Evolutionary conservation across 192 early-diverging fungal species (phyloP).

Genomic region (Helicostylum pulchrum): DNA sequence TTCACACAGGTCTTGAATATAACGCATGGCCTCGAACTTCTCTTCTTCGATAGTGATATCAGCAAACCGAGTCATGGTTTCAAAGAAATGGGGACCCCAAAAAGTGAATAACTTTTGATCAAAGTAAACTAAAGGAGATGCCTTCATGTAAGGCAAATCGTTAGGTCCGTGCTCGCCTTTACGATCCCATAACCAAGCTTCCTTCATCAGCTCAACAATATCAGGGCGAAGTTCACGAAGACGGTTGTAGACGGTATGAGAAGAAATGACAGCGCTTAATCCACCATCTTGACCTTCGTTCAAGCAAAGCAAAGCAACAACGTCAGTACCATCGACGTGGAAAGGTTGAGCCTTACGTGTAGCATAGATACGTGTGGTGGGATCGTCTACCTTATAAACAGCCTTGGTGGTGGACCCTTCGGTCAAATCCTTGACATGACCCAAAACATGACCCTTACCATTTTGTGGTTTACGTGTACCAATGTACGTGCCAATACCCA

Average conservation of each 20-base stretch:
- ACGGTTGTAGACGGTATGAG: conserved; percentile 41
- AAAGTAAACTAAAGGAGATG: conserved; percentile 25
- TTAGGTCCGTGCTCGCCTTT: conserved; percentile 32
- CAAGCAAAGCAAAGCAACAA: conserved; percentile 38
- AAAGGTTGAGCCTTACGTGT: conserved; percentile 43
- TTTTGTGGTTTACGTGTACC: conserved; percentile 37
- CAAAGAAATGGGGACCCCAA: conserved; percentile 40
- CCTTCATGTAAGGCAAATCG: conserved; percentile 21
- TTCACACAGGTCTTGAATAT: conserved; percentile 32
- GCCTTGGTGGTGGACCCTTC: conserved; percentile 29
- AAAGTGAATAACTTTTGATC: conserved; percentile 34
- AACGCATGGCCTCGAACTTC: conserved; percentile 40
- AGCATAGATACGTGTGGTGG: conserved; percentile 38
- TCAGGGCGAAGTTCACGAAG: conserved; percentile 31
- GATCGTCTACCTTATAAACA: conserved; percentile 28
- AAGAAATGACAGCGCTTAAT: conserved; percentile 34
- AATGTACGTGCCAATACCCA: conserved; percentile 42
- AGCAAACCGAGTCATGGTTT: conserved; percentile 34
- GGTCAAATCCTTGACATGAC: conserved; percentile 39
- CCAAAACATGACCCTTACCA: conserved; percentile 32
- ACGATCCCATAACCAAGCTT: conserved; percentile 39
- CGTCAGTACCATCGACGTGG: conserved; percentile 37
- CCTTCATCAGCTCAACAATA: conserved; percentile 31
- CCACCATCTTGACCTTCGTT: conserved; percentile 33
- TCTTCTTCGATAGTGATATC: conserved; percentile 25